Evolutionary conservation across 345 rosid species (phyloP).

Genomic region (Lepidium aucheri): DNA sequence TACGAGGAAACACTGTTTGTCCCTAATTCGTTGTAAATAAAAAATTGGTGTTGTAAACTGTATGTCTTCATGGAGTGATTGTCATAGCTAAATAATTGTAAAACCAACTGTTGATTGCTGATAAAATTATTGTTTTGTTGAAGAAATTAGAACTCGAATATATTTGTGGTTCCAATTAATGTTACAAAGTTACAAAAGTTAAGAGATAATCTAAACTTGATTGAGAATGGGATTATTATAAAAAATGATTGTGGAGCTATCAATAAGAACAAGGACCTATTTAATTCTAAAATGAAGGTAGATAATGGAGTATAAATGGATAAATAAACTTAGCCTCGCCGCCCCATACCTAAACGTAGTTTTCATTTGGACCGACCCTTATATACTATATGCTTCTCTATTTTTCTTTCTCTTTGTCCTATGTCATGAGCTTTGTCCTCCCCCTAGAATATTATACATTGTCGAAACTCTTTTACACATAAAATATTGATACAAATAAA

Average conservation of each 20-base stretch:
- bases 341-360: conserved; percentile 34
- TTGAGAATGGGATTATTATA: neutral
- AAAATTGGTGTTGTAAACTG: too few species aligned
- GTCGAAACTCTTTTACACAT: conserved; percentile 8
- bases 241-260: conserved; percentile 1
- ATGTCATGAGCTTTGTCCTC: conserved; percentile 28
- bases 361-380: conserved; percentile 26
- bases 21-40: too few species aligned
- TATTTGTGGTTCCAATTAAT: neutral
- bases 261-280: conserved; percentile 6
- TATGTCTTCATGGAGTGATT: too few species aligned
- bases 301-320: conserved; percentile 22
- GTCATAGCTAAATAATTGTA: too few species aligned
- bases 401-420: conserved; percentile 23
- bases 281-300: conserved; percentile 8
- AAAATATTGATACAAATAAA: neutral
- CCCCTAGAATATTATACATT: conserved; percentile 18
- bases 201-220: neutral
- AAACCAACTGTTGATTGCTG: too few species aligned
- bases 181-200: neutral
- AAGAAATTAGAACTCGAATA: too few species aligned
- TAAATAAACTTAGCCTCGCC: conserved; percentile 29
- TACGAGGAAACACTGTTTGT: too few species aligned
- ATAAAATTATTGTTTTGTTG: too few species aligned
- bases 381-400: neutral